Base-by-base conservation (phyloP, 352 stramenopile genomes). In the Globisporangium okanoganense region DNA sequence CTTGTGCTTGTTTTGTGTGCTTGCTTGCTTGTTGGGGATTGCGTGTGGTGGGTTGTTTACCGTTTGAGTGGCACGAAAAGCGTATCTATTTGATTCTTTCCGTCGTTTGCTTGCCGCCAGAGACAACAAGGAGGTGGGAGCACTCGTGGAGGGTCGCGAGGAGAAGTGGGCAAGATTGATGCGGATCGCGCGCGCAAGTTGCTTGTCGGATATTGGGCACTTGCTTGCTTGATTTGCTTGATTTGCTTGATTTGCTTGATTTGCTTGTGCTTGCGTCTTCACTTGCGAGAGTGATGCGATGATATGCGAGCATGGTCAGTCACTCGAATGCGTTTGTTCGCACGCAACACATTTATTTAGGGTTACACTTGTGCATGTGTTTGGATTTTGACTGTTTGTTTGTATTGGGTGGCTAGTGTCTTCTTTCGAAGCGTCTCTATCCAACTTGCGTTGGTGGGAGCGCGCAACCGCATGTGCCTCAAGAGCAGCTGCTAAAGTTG, bases 391-490 rank as follows among this genome's bases (percentile, higher is more conserved):
- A 29, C 22, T 24, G 8, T 6, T 53, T 24, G 25, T 40, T 40
- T 54, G 48, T 58, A 45, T 48, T 29, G 51, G 13, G 27, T 33
- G 33, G 51, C 33, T 47, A 20, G 25, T 27, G 7, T 33, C 20
- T 24, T 31, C 43, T 54, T 52, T 36, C 43, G 56, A 62, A 62
- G 43, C 44, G 56, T 54, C 56, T 62, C 43, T 62, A 43, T 53
- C 56, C 31, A 24, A 3, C 56, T 62, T 22, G 29, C 56, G 55
- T 36, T 20, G 24, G 56, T 27, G 40, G 16, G 18, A 41, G 14
- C 20, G 18, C 12, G 53, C 25, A 20, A 9, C 53, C 45, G 24
- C 20, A 83, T 54, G 48, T 54, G 48, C 48, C 5, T 61, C 16
- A 25, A 38, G 18, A 22, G 27, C 48, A 54, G 48, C 48, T 52